phyloP scores from a whole-genome alignment of 257 asterid genomes.

The Handroanthus guayacan region DNA sequence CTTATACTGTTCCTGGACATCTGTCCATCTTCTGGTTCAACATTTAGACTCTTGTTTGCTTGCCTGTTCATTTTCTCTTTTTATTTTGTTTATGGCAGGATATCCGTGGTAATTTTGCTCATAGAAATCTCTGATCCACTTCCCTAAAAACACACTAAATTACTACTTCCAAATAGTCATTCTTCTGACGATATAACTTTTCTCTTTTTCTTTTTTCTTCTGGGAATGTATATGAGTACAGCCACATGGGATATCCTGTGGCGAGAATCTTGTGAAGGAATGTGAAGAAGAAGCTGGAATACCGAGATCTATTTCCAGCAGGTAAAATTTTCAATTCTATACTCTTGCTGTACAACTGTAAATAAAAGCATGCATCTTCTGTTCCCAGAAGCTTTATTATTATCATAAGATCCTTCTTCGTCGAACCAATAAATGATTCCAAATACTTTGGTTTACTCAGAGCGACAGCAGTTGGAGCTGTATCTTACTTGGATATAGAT shows the following conservation, averaged over 20 bases:
- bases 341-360: background rate
- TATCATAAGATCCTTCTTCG: background rate
- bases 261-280: conserved; percentile 84
- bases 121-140: conserved; percentile 9
- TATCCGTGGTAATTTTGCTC: conserved; percentile 13
- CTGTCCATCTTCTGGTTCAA: conserved; percentile 13
- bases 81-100: background rate
- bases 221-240: conserved; percentile 37
- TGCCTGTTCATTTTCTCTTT: background rate
- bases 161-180: conserved; percentile 7
- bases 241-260: conserved; percentile 92
- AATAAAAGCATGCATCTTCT: background rate
- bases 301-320: conserved; percentile 70
- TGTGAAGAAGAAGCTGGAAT: conserved; percentile 97
- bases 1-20: conserved; percentile 22
- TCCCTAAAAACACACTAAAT: conserved; percentile 18
- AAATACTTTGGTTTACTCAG: conserved; percentile 51
- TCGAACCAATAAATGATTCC: conserved; percentile 17
- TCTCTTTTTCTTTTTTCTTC: background rate
- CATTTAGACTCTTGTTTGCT: background rate
- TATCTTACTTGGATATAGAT: conserved; percentile 78
- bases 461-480: conserved; percentile 86
- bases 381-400: conserved; percentile 24
- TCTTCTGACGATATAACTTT: conserved; percentile 26
- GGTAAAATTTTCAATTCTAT: conserved; percentile 49